A percentile compares a stretch with the other conserved stretches of the same genome.
phyloP scores from a whole-genome alignment of 2,329 filamentous ascomycete species.

The Cladophialophora psammophila region DNA sequence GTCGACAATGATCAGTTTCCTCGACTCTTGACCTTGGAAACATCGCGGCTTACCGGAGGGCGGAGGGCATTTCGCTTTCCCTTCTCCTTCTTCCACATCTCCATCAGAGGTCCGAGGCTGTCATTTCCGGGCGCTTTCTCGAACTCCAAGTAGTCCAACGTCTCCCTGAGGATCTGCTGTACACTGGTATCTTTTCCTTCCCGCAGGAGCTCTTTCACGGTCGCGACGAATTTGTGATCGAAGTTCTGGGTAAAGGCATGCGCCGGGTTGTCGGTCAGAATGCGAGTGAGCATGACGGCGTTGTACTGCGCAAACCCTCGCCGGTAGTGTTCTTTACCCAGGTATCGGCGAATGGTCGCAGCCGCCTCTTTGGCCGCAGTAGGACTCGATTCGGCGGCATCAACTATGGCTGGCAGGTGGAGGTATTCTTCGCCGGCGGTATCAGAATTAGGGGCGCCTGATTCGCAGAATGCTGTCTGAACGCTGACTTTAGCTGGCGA shows the following conservation, averaged over 20 bases:
- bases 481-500: slow-evolving; percentile 10
- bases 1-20: slow-evolving; percentile 34
- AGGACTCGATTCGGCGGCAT: slow-evolving; percentile 91
- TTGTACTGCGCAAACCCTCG: slow-evolving; percentile 86
- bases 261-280: slow-evolving; percentile 90
- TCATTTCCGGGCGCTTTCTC: slow-evolving; percentile 75
- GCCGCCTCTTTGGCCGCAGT: slow-evolving; percentile 83
- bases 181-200: slow-evolving; percentile 76
- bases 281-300: slow-evolving; percentile 92
- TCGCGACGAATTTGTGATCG: slow-evolving; percentile 81
- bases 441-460: slow-evolving; percentile 63
- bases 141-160: slow-evolving; percentile 76
- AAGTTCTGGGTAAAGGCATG: slow-evolving; percentile 88
- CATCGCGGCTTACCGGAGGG: slow-evolving; percentile 38
- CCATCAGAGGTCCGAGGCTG: slow-evolving; percentile 71
- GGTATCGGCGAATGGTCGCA: slow-evolving; percentile 78
- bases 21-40: slow-evolving; percentile 33
- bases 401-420: slow-evolving; percentile 91
- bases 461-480: slow-evolving; percentile 83
- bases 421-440: slow-evolving; percentile 82
- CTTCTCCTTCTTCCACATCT: slow-evolving; percentile 93
- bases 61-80: slow-evolving; percentile 61
- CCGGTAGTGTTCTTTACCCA: slow-evolving; percentile 72
- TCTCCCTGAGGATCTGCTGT: slow-evolving; percentile 86
- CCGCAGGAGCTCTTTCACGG: slow-evolving; percentile 76